Conservation (phyloP, 768 basidiomycete species). For the Tephrocybe sp. region DNA sequence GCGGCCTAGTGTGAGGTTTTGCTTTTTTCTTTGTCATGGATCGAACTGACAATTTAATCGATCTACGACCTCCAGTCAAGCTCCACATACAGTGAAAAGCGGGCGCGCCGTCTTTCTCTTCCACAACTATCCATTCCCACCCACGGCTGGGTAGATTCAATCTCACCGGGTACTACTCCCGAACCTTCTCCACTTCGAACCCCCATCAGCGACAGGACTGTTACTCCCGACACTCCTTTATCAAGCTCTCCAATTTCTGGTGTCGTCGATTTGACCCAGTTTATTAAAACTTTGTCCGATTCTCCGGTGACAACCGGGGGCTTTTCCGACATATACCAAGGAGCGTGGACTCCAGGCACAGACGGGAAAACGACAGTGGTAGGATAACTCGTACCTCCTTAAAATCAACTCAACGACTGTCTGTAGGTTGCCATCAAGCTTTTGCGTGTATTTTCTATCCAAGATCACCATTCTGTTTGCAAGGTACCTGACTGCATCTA, state of each 20-base stretch:
- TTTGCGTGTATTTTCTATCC: conserved; percentile 33
- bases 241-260: conserved; percentile 29
- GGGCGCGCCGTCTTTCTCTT: neutral
- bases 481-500: conserved; percentile 23
- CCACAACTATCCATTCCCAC: conserved; percentile 1
- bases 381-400: too few species aligned
- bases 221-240: conserved; percentile 29
- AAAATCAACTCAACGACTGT: too few species aligned
- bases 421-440: conserved; percentile 55
- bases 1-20: neutral
- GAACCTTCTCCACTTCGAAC: neutral
- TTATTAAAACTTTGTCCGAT: conserved; percentile 22
- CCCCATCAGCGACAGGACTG: neutral
- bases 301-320: conserved; percentile 45
- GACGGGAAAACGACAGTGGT: conserved; percentile 13
- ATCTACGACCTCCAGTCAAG: neutral
- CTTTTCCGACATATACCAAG: conserved; percentile 49
- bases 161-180: neutral
- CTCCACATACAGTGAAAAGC: neutral
- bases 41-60: too few species aligned
- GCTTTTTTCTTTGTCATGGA: neutral
- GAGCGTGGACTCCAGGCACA: conserved; percentile 27
- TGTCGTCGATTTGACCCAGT: conserved; percentile 32
- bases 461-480: conserved; percentile 33
- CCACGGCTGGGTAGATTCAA: neutral